Conservation (phyloP, 108 stramenopile genomes). For the Nannochloropsis granulata region DNA sequence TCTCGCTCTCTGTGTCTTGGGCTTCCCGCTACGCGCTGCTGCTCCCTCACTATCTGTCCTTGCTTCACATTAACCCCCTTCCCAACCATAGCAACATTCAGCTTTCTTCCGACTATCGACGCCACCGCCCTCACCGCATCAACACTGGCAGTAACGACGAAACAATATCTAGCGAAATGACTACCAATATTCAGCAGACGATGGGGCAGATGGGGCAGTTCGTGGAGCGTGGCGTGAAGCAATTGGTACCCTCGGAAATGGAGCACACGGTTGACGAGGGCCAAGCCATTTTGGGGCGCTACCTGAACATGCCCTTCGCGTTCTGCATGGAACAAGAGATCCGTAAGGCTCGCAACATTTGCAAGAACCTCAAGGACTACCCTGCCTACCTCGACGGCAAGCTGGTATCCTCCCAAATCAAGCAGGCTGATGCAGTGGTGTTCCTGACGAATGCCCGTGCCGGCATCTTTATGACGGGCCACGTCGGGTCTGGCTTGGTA, state of each 20-base stretch:
- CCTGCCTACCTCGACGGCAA: neutral
- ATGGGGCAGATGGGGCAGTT: neutral
- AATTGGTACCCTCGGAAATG: neutral
- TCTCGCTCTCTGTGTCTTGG: too few relatives aligned
- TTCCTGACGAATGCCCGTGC: constrained; percentile 16
- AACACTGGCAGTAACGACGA: neutral
- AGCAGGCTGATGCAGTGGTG: neutral
- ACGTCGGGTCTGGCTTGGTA: constrained; percentile 33
- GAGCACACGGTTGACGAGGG: neutral
- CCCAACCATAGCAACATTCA: neutral
- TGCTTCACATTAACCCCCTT: too few relatives aligned
- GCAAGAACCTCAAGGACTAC: neutral
- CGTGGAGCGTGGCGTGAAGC: neutral
- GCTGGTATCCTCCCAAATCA: constrained; percentile 1
- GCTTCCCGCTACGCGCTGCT: too few relatives aligned
- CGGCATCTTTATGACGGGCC: constrained; percentile 32
- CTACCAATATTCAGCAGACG: neutral
- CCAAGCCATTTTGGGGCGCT: neutral
- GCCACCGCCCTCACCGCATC: neutral
- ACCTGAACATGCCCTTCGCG: neutral
- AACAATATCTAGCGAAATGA: neutral
- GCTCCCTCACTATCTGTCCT: too few relatives aligned
- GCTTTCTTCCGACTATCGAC: neutral
- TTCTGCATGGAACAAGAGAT: neutral
- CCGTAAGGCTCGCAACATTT: neutral